Conservation (phyloP, 768 basidiomycete genomes). For the Macrolepiota albuminosa region DNA sequence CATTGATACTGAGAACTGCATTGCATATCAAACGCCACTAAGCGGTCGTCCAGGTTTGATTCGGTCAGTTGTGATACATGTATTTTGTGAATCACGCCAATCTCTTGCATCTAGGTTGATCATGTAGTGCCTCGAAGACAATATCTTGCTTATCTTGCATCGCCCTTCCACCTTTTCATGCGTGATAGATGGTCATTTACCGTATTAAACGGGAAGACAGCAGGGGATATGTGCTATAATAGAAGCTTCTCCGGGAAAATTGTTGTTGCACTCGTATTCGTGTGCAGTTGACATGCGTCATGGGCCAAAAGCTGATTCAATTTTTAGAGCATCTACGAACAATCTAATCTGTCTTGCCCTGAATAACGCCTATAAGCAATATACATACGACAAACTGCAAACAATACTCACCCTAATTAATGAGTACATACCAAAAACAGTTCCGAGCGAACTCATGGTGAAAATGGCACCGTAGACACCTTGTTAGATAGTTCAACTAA, state of each 20-base stretch:
- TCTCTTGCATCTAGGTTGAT: neutral
- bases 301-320: neutral
- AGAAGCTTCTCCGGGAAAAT: neutral
- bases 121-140: neutral
- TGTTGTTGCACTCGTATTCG: neutral
- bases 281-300: neutral
- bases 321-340: slow-evolving; percentile 10
- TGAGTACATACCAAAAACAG: slow-evolving; percentile 43
- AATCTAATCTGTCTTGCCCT: slow-evolving; percentile 18
- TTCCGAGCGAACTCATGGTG: slow-evolving; percentile 48
- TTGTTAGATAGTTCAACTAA: slow-evolving; percentile 19
- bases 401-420: slow-evolving; percentile 36
- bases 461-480: slow-evolving; percentile 54
- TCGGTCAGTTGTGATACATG: neutral
- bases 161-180: neutral
- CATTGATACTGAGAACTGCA: neutral
- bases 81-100: neutral
- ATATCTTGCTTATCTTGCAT: neutral
- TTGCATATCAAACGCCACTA: neutral
- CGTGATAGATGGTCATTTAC: neutral
- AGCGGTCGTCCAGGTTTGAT: neutral
- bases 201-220: too few species aligned
- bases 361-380: neutral
- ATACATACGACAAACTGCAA: neutral
- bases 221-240: neutral